Conservation (phyloP, 2,329 filamentous ascomycete species). For the Bipolaris oryzae region DNA sequence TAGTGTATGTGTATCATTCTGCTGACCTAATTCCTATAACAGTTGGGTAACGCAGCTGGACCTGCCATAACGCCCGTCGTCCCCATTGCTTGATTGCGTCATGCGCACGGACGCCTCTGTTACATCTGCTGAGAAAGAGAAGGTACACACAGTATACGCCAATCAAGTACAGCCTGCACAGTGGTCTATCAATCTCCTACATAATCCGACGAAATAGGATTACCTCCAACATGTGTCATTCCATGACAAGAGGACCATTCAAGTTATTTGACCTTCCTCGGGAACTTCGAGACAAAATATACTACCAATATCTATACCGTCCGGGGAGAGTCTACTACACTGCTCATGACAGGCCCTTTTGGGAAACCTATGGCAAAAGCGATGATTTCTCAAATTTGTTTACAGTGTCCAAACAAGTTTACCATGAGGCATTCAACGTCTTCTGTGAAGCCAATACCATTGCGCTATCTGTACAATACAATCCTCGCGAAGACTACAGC, state of each 20-base stretch:
- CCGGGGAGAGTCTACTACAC: constrained; percentile 13
- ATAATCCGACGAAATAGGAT: no score
- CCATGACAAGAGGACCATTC: constrained; percentile 11
- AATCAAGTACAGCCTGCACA: not conserved
- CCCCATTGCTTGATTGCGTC: not conserved
- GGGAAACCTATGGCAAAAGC: not conserved
- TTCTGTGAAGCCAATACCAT: constrained; percentile 24
- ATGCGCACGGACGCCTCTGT: constrained; percentile 11
- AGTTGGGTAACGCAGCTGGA: not conserved
- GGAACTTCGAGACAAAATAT: constrained; percentile 32
- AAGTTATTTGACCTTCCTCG: constrained; percentile 16
- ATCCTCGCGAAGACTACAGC: not conserved
- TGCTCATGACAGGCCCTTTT: not conserved
- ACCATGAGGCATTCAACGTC: constrained; percentile 25
- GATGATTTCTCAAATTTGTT: constrained; percentile 19
- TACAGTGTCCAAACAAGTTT: constrained; percentile 24
- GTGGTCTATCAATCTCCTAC: not conserved
- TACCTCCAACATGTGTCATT: not conserved
- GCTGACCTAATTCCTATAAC: no score
- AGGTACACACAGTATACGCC: not conserved
- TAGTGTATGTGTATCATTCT: not conserved
- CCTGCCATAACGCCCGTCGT: not conserved
- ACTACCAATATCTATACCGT: constrained; percentile 21
- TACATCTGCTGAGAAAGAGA: not conserved
- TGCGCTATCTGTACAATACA: constrained; percentile 2